Evolutionary conservation across 257 asterid species (phyloP).

Genomic region (Solanum virginianum): DNA sequence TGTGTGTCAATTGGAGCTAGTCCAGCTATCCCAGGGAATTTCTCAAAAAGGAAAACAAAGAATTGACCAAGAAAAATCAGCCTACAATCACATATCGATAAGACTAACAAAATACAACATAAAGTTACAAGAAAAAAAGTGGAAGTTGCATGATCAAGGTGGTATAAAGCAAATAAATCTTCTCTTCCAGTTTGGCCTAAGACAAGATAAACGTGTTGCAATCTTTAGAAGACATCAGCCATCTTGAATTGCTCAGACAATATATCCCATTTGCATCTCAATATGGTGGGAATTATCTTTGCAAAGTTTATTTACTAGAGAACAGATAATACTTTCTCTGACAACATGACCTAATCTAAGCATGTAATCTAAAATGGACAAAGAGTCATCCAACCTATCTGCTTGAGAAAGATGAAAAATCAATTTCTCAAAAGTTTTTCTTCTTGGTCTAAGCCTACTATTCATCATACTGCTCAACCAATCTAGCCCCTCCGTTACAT

Average conservation of each 20-base stretch:
- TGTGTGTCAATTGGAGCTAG: too few species aligned
- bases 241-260: slow-evolving; percentile 1
- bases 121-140: background rate
- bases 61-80: background rate
- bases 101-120: background rate
- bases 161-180: background rate
- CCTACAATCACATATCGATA: background rate
- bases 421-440: slow-evolving; percentile 35
- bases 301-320: slow-evolving; percentile 37
- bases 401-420: slow-evolving; percentile 23
- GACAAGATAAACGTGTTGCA: background rate
- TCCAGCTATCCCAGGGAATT: background rate
- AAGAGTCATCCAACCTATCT: slow-evolving; percentile 31
- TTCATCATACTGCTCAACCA: slow-evolving; percentile 34
- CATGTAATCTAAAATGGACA: slow-evolving; percentile 32
- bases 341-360: slow-evolving; percentile 35
- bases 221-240: background rate
- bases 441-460: slow-evolving; percentile 31
- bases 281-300: slow-evolving; percentile 10
- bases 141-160: background rate
- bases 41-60: background rate
- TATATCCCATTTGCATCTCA: slow-evolving; percentile 10
- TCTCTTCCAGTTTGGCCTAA: background rate
- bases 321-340: slow-evolving; percentile 11
- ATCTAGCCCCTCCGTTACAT: slow-evolving; percentile 26